Base-by-base conservation (phyloP, 208 protist species). In the Trypanosoma congolense region DNA sequence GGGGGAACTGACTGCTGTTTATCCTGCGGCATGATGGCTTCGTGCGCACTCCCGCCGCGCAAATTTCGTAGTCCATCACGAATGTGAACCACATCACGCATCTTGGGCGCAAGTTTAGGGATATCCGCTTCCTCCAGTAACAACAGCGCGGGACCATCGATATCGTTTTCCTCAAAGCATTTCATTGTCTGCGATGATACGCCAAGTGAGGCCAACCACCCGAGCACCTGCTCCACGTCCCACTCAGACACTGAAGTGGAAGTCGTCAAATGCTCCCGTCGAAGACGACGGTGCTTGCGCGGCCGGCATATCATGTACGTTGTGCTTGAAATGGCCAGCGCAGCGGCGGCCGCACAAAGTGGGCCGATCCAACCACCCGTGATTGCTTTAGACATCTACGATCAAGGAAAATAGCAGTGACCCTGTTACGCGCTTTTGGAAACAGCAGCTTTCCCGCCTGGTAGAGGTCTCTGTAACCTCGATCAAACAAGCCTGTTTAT, bases 181-280 rank as follows among this genome's bases (percentile, higher is more conserved):
- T 8, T 40, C 19, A 75, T 41, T 12, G 66, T 56, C 12, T 25
- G 28, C 33, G 61, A 61, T 12, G 58, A 70, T n/a, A 76, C 66
- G 12, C 70, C 73, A 43, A 67, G 70, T 25, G 70, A 63, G 1
- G 48, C 64, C 48, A 90, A 59, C 78, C 77, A 90, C 43, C 43
- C 25, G 30, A 53, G 47, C 28, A 87, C 83, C 42, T 90, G 61
- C 28, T 57, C 58, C 26, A 42, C 28, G 25, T 26, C 59, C 69
- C 69, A 80, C 36, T 50, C 18, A 6, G 31, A 8, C 3, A 41
- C 31, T 19, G 71, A 36, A 10, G 44, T 21, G 22, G 42, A 31
- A 1, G 42, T 16, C 28, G 45, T 66, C 3, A 24, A 18, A 5
- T 54, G 33, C 1, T 36, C 52, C 2, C 30, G 9, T 0, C 41